Evolutionary conservation across 208 protist species (phyloP).

Genomic region (Acanthamoeba lenticulata): DNA sequence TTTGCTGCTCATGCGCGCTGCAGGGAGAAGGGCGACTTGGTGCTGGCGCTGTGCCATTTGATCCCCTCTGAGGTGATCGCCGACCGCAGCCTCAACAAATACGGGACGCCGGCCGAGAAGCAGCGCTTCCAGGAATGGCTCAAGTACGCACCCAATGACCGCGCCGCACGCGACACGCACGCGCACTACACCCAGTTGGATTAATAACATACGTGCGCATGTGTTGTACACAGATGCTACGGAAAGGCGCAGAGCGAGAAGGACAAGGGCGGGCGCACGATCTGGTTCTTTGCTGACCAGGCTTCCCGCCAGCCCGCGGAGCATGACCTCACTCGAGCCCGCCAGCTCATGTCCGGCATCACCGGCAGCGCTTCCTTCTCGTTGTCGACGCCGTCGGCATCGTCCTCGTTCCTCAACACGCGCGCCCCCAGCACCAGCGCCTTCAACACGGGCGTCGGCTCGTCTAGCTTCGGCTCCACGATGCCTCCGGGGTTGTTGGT

Average conservation of each 20-base stretch:
- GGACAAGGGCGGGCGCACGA: slow-evolving; percentile 17
- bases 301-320: background rate
- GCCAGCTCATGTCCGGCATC: background rate
- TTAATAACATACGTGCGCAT: background rate
- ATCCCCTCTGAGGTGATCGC: slow-evolving; percentile 3
- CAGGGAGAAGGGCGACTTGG: background rate
- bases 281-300: slow-evolving; percentile 32
- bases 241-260: slow-evolving; percentile 20
- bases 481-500: no score
- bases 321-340: background rate
- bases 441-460: no score
- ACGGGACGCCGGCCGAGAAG: background rate
- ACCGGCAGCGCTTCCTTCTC: background rate
- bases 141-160: background rate
- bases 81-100: slow-evolving; percentile 28
- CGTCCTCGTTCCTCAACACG: no score
- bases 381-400: no score
- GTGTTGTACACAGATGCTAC: background rate
- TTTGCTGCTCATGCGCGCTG: background rate
- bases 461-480: no score
- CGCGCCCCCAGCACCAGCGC: no score
- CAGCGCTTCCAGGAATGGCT: slow-evolving; percentile 54
- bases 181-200: no score
- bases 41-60: background rate
- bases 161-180: background rate